Evolutionary conservation across 495 filamentous ascomycete species (phyloP), one percentile per base, ranked within the genome.

Genomic region (Clavariopsis aquatica): DNA sequence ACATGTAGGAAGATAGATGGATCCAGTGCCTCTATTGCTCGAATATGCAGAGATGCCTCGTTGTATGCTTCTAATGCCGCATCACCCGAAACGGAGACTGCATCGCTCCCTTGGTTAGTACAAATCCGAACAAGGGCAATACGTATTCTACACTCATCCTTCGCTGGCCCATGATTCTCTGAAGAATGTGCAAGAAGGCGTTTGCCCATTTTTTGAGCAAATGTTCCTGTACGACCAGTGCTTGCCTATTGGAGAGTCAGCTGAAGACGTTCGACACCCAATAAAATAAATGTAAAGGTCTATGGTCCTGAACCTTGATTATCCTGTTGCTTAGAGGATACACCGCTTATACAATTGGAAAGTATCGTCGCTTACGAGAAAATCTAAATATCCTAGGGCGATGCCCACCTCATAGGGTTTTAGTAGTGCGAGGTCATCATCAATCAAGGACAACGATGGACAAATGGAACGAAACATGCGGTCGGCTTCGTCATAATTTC

Each of bases 401-500:
- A 43, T 43, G 3, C 2, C 38, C 38, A 43, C 15, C 38, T 43
- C 38, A 17, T 43, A n/a, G 3, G 38, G 3, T 43, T 34, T 13
- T 13, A 6, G 31, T 36, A 36, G 31, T 36, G 31, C 13, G 31
- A 36, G 13, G 6, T 36, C 6, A 6, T 6, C 31, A 13, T 13
- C 31, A 36, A 6, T 19, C 34, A 20, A 34, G 1, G 9, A 3
- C 8, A 41, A 24, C 36, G 27, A 24, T 9, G 47, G 46, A 23
- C 43, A 60, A 17, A 36, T 2, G 23, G n/a, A n/a, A 34, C n/a
- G 24, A 29, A 23, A 60, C 1, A 38, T 24, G 3, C 45, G 17
- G 51, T 49, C 28, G 10, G 59, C 59, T 22, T 53, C 49, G 0
- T 27, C 24, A 46, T 62, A 62, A 8, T 62, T 22, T 23, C 59